Percentiles rank a stretch among this genome's conserved stretches.
Evolutionary conservation across 2,329 filamentous ascomycete genomes (phyloP).

Genomic region (Endocalyx cinctus): DNA sequence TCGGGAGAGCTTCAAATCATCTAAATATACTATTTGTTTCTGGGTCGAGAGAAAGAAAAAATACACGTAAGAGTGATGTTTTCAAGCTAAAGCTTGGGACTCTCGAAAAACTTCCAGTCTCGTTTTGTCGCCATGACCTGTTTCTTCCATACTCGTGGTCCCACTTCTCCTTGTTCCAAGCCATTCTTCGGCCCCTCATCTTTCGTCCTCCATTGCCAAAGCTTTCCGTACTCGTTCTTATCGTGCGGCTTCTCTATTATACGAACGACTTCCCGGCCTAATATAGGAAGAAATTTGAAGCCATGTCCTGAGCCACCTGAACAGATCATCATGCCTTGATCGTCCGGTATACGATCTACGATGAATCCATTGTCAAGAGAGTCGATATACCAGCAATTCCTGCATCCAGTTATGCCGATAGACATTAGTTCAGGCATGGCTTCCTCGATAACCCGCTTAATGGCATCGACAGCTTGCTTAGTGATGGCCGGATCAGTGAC

Average conservation of each 20-base stretch:
- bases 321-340: constrained; percentile 47
- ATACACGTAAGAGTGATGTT: too few relatives aligned
- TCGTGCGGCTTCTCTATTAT: constrained; percentile 21
- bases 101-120: constrained; percentile 15
- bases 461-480: constrained; percentile 15
- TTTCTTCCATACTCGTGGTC: constrained; percentile 21
- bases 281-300: constrained; percentile 27
- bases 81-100: background rate
- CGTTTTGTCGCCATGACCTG: constrained; percentile 20
- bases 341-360: constrained; percentile 34
- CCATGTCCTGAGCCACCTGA: constrained; percentile 53
- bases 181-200: constrained; percentile 14
- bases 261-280: constrained; percentile 25
- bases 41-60: too few relatives aligned
- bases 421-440: constrained; percentile 32
- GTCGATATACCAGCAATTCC: constrained; percentile 33
- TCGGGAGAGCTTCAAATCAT: too few relatives aligned
- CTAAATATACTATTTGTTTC: too few relatives aligned
- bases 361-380: constrained; percentile 31
- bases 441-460: constrained; percentile 11
- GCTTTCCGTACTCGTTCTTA: constrained; percentile 20
- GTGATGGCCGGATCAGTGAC: constrained; percentile 16
- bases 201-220: constrained; percentile 24
- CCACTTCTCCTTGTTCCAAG: constrained; percentile 23
- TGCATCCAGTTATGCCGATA: constrained; percentile 27